phyloP scores from a whole-genome alignment of 148 eudicot genomes.

The Rhododendron simsii region DNA sequence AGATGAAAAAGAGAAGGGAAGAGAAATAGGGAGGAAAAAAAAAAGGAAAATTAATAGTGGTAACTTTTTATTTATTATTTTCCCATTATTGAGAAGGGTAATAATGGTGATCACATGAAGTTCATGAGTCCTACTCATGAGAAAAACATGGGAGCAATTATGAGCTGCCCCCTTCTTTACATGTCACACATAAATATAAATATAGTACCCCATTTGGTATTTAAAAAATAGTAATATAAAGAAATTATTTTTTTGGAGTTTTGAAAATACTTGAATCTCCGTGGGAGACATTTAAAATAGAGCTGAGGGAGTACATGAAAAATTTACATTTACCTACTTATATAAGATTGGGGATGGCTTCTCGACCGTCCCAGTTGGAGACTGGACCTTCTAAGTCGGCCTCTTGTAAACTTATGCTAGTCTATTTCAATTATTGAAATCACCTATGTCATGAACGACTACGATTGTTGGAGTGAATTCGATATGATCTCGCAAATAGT shows the following conservation, averaged over 20 bases:
- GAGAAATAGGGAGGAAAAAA: not conserved
- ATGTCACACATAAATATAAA: not conserved
- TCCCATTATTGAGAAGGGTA: constrained; percentile 33
- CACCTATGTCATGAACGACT: not conserved
- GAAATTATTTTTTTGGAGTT: too few relatives aligned
- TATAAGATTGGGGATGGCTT: not conserved
- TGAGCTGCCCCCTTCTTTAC: constrained; percentile 23
- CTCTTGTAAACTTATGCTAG: too few relatives aligned
- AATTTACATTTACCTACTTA: too few relatives aligned
- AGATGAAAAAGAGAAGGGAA: not conserved
- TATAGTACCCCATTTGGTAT: not conserved
- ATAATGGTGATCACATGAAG: constrained; percentile 72
- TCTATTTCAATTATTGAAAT: too few relatives aligned
- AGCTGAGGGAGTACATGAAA: too few relatives aligned
- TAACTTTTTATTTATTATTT: constrained; percentile 3
- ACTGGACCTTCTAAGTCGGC: too few relatives aligned
- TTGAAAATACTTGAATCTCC: too few relatives aligned
- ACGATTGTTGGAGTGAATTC: too few relatives aligned
- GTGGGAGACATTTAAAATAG: too few relatives aligned
- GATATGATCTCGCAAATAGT: not conserved
- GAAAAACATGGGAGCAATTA: constrained; percentile 39
- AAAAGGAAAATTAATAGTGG: not conserved
- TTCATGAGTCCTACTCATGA: constrained; percentile 36
- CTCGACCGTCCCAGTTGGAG: too few relatives aligned
- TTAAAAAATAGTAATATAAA: too few relatives aligned